phyloP scores from a whole-genome alignment of 768 basidiomycete species.

The Naematelia aurantialba region DNA sequence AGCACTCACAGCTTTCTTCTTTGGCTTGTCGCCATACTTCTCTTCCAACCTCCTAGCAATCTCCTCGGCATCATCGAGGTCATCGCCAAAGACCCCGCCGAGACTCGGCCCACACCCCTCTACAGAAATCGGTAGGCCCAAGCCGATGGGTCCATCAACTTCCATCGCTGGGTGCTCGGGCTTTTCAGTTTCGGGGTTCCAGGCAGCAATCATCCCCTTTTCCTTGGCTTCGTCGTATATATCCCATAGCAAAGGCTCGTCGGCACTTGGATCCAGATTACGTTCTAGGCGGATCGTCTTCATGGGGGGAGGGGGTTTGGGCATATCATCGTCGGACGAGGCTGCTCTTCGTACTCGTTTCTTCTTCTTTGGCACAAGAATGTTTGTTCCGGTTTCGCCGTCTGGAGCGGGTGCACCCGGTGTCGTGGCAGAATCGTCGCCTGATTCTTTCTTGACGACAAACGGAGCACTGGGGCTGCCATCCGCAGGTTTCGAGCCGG shows the following conservation, averaged over 20 bases:
- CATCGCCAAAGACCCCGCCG: neutral
- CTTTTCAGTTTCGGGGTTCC: slow-evolving; percentile 19
- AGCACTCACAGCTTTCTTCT: slow-evolving; percentile 24
- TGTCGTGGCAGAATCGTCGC: neutral
- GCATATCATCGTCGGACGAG: slow-evolving; percentile 32
- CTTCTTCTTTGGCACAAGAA: slow-evolving; percentile 39
- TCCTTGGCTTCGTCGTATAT: slow-evolving; percentile 33
- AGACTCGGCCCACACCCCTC: slow-evolving; percentile 1
- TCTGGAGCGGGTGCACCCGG: neutral
- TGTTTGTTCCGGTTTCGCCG: slow-evolving; percentile 16
- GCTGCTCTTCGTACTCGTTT: slow-evolving; percentile 19
- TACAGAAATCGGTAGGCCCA: neutral
- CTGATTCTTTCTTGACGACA: slow-evolving; percentile 16
- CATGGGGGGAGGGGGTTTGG: slow-evolving; percentile 42
- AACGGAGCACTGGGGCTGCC: neutral
- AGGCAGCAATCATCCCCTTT: slow-evolving; percentile 32
- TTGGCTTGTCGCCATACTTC: slow-evolving; percentile 30
- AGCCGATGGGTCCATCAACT: neutral
- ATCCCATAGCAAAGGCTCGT: slow-evolving; percentile 31
- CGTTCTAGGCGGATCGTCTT: slow-evolving; percentile 36
- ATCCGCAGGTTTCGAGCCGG: neutral
- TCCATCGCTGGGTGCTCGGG: slow-evolving; percentile 4
- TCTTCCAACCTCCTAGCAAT: slow-evolving; percentile 38
- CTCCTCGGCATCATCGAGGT: slow-evolving; percentile 24
- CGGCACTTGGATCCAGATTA: slow-evolving; percentile 5